Percentiles rank a stretch among this genome's conserved stretches.
Evolutionary conservation across 2,329 filamentous ascomycete species (phyloP).

Genomic region (Saccharata proteae): DNA sequence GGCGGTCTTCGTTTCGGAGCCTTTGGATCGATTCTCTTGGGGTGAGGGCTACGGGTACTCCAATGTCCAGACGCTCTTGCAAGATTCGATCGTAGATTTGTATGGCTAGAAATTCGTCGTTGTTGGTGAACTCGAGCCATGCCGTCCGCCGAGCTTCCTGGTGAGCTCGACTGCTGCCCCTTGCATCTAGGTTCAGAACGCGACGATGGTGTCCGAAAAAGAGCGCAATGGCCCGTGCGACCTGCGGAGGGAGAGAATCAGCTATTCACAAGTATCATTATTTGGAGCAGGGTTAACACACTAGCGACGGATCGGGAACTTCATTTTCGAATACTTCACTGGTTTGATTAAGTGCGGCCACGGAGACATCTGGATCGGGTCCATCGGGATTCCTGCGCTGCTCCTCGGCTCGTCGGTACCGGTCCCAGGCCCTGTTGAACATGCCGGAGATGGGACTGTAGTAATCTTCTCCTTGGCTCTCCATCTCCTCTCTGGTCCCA

Average conservation of each 20-base stretch:
- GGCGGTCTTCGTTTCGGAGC: too few species aligned
- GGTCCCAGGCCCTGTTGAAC: conserved; percentile 32
- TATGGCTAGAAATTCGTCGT: too few species aligned
- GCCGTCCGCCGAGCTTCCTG: too few species aligned
- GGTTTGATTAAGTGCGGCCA: neutral
- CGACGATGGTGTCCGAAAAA: conserved; percentile 5
- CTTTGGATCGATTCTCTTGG: too few species aligned
- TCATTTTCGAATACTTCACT: conserved; percentile 10
- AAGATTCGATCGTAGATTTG: too few species aligned
- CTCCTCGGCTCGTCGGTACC: conserved; percentile 32
- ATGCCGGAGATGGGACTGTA: conserved; percentile 36
- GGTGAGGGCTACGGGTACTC: too few species aligned
- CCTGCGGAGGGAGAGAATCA: conserved; percentile 12
- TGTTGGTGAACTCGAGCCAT: too few species aligned
- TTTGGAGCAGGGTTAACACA: conserved; percentile 7
- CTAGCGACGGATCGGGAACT: conserved; percentile 13
- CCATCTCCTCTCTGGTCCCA: conserved; percentile 35
- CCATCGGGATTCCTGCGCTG: conserved; percentile 12
- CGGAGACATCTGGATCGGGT: neutral
- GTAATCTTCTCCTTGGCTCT: conserved; percentile 35
- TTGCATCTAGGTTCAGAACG: too few species aligned
- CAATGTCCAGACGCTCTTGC: too few species aligned
- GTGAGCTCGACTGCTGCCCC: too few species aligned
- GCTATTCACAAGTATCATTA: conserved; percentile 13
- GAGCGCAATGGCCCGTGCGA: conserved; percentile 4